These are phyloP conservation scores for Trypanosoma boissoni DNA, from an alignment of 208 protist species.

Conservation along the genomic window DNA sequence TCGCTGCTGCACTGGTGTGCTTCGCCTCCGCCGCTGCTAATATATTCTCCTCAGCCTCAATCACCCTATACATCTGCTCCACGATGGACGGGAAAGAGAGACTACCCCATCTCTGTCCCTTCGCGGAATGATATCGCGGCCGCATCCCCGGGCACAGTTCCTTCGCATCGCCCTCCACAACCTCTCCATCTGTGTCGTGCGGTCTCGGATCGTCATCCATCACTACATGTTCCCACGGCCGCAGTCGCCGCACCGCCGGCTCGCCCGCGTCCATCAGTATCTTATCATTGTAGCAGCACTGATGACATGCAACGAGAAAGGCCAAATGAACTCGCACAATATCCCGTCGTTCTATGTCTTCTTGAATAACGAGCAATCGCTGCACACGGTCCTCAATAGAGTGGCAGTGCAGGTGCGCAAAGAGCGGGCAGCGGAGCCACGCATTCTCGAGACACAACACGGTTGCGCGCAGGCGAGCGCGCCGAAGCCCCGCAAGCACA, in stretches of 20 bases:
- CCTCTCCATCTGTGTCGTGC: neutral
- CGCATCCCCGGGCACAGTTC: too few species aligned
- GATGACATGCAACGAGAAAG: conserved; percentile 56
- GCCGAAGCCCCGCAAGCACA: neutral
- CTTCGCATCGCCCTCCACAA: too few species aligned
- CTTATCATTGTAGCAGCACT: conserved; percentile 58
- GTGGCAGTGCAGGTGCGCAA: conserved; percentile 17
- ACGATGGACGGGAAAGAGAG: too few species aligned
- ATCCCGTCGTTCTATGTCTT: conserved; percentile 68
- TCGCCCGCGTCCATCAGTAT: conserved; percentile 31
- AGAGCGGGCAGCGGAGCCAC: conserved; percentile 31
- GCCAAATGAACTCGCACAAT: conserved; percentile 33
- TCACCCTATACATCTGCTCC: too few species aligned
- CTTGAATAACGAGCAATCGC: conserved; percentile 41
- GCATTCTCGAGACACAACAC: conserved; percentile 44
- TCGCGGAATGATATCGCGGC: too few species aligned
- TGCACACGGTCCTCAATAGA: conserved; percentile 26
- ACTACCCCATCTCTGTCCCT: too few species aligned
- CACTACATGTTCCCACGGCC: conserved; percentile 6
- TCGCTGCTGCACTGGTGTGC: too few species aligned
- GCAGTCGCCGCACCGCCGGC: conserved; percentile 11
- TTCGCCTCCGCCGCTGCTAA: too few species aligned
- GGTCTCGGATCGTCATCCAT: neutral
- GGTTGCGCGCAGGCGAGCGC: conserved; percentile 2
- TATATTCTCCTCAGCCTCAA: too few species aligned